Conservation (phyloP, 2,329 filamentous ascomycete genomes). For the Neurospora sp. region DNA sequence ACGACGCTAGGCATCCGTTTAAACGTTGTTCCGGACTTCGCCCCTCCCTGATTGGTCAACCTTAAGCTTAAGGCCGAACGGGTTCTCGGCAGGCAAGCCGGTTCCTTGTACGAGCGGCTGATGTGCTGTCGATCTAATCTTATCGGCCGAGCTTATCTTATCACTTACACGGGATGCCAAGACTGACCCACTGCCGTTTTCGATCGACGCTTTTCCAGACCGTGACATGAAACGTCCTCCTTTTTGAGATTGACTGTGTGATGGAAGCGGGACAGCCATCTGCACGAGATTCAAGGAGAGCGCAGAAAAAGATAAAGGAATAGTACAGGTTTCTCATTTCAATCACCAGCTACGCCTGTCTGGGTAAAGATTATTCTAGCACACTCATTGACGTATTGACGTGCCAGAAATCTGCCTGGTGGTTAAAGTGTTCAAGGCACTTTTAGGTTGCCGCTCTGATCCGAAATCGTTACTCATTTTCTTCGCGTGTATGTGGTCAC, state of each 20-base stretch:
- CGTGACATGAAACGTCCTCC: background rate
- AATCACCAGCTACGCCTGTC: background rate
- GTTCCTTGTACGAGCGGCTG: background rate
- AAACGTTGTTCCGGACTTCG: background rate
- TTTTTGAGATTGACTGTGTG: background rate
- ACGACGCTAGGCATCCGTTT: slow-evolving; percentile 20
- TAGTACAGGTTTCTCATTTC: background rate
- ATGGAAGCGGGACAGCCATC: background rate
- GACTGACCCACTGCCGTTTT: background rate
- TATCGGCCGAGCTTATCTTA: background rate
- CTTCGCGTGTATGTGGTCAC: background rate
- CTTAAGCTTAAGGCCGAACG: background rate
- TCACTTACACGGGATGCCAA: slow-evolving; percentile 1
- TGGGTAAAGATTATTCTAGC: background rate
- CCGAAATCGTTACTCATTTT: background rate
- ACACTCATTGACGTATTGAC: background rate
- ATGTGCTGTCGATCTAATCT: slow-evolving; percentile 1
- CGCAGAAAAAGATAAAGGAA: background rate
- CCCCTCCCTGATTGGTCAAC: background rate
- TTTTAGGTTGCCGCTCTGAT: background rate
- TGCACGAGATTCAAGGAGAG: background rate
- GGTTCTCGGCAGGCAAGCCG: background rate
- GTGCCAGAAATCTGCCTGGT: background rate
- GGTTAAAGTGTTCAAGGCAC: background rate
- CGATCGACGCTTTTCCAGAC: background rate